A percentile compares a stretch with the other conserved stretches of the same genome.
Evolutionary conservation across 1,284 basidiomycete genomes (phyloP).

Genomic region (Cutaneotrichosporon spelunceum): DNA sequence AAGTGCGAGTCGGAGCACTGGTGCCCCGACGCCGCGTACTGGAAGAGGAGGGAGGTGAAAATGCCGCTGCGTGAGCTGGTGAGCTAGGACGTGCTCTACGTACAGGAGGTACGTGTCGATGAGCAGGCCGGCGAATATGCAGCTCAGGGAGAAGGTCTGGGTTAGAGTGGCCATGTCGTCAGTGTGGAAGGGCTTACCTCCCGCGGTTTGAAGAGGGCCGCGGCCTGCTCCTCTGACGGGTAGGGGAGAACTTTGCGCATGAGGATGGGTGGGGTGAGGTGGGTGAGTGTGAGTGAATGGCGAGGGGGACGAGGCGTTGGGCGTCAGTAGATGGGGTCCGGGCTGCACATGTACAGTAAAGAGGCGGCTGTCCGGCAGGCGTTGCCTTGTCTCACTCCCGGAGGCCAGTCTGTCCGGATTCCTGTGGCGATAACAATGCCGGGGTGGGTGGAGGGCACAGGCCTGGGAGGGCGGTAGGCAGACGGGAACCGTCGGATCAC

Average conservation of each 20-base stretch:
- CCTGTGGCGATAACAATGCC: too few relatives aligned
- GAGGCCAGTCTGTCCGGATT: too few relatives aligned
- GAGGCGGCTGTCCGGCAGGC: too few relatives aligned
- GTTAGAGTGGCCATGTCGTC: neutral
- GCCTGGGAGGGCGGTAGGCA: too few relatives aligned
- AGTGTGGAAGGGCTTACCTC: neutral
- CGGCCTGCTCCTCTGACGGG: neutral
- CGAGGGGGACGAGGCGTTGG: too few relatives aligned
- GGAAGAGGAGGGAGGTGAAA: constrained; percentile 23
- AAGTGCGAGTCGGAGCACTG: constrained; percentile 23
- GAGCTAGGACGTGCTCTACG: neutral
- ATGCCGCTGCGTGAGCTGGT: constrained; percentile 21
- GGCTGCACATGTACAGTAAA: too few relatives aligned
- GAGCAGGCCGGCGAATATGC: constrained; percentile 22
- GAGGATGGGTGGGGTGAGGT: too few relatives aligned
- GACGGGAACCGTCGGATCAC: too few relatives aligned
- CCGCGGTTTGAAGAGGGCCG: neutral
- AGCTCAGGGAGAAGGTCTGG: neutral
- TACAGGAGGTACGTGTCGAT: constrained; percentile 29
- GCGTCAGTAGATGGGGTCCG: too few relatives aligned
- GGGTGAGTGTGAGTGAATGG: too few relatives aligned
- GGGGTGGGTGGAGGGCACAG: too few relatives aligned
- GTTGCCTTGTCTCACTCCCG: too few relatives aligned
- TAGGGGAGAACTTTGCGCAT: neutral
- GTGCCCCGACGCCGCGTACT: constrained; percentile 24